Evolutionary conservation across 805 yeast genomes (phyloP).

Genomic region (Huiozyma naganishii): DNA sequence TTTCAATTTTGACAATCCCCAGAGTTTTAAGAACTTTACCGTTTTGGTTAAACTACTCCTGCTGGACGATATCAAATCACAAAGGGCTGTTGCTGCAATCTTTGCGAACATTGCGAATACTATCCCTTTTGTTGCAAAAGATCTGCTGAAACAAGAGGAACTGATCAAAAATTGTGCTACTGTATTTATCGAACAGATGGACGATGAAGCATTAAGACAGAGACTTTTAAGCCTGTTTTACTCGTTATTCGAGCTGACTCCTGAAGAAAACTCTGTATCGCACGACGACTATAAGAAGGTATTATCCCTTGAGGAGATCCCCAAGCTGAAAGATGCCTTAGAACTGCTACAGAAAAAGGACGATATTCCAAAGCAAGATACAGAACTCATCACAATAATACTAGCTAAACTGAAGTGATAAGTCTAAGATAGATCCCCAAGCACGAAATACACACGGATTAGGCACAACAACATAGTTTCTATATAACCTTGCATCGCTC

Average conservation of each 20-base stretch:
- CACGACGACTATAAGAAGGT: neutral
- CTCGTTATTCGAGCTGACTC: conserved; percentile 17
- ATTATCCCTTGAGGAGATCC: conserved; percentile 1
- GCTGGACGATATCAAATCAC: conserved; percentile 32
- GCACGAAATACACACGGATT: too few species aligned
- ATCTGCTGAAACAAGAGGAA: conserved; percentile 17
- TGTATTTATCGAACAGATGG: conserved; percentile 20
- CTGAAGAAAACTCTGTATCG: conserved; percentile 5
- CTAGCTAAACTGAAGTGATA: neutral
- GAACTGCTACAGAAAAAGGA: conserved; percentile 8
- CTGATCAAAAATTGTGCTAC: conserved; percentile 18
- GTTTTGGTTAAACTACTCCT: conserved; percentile 32
- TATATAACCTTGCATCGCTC: too few species aligned
- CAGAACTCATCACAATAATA: conserved; percentile 11
- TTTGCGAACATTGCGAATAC: conserved; percentile 27
- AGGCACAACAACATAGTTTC: too few species aligned
- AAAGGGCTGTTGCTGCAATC: conserved; percentile 31
- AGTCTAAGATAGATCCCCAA: neutral
- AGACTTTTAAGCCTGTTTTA: conserved; percentile 27
- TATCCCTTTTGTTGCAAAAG: conserved; percentile 28
- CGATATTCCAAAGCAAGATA: conserved; percentile 11
- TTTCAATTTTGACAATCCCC: conserved; percentile 40
- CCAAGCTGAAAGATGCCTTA: conserved; percentile 8
- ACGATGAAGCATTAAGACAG: conserved; percentile 24
- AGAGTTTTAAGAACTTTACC: conserved; percentile 32